Conservation (phyloP, 306 rosid genomes). For the Geum urbanum region DNA sequence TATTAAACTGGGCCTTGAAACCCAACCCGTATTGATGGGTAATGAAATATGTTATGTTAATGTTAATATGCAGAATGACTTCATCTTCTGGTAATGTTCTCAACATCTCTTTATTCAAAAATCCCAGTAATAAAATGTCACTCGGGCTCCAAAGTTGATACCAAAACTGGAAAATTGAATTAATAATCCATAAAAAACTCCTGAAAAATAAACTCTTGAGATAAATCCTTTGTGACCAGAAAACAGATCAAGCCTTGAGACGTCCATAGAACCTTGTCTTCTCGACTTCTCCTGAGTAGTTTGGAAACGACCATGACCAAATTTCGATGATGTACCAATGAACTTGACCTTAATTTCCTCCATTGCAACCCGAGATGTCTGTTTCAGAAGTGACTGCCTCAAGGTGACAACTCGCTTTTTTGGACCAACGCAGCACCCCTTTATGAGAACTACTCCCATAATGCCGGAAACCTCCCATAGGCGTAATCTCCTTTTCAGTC, state of each 20-base stretch:
- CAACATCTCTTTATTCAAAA: too few relatives aligned
- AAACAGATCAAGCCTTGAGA: conserved; percentile 39
- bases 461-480: conserved; percentile 83
- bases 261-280: conserved; percentile 67
- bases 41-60: too few relatives aligned
- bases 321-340: conserved; percentile 71
- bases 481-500: conserved; percentile 76
- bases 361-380: conserved; percentile 62
- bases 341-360: conserved; percentile 72
- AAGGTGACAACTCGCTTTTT: conserved; percentile 70
- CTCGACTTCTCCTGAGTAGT: conserved; percentile 69
- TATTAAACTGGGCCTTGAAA: neutral
- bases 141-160: too few relatives aligned
- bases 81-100: too few relatives aligned
- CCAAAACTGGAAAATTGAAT: too few relatives aligned
- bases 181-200: too few relatives aligned
- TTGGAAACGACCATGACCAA: conserved; percentile 90
- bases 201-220: too few relatives aligned
- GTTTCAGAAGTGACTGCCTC: conserved; percentile 67
- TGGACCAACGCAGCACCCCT: conserved; percentile 67
- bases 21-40: too few relatives aligned
- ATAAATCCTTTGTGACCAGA: too few relatives aligned
- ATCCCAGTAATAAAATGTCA: too few relatives aligned
- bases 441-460: conserved; percentile 55
- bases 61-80: too few relatives aligned